Evolutionary conservation across 2,329 filamentous ascomycete species (phyloP).

Genomic region (Penicillium brevicompactum): DNA sequence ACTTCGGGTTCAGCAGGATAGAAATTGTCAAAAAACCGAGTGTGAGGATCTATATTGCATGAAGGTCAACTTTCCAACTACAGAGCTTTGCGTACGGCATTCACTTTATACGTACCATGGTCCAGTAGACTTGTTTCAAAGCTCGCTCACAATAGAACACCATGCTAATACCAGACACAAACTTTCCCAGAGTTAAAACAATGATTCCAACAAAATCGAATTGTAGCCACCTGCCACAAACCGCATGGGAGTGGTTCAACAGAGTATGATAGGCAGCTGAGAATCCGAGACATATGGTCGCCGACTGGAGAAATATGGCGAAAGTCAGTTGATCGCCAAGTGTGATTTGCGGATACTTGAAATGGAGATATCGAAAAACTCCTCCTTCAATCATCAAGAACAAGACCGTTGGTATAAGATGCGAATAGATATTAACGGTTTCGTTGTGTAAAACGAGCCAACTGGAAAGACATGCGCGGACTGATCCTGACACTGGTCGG

Average conservation of each 20-base stretch:
- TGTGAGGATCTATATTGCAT: slow-evolving; percentile 26
- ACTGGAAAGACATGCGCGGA: not conserved
- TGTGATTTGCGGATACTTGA: slow-evolving; percentile 12
- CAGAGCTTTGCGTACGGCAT: not conserved
- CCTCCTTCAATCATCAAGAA: slow-evolving; percentile 20
- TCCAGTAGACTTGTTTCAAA: slow-evolving; percentile 36
- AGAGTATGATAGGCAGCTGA: slow-evolving; percentile 37
- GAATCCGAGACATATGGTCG: slow-evolving; percentile 9
- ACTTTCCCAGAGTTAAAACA: slow-evolving; percentile 35
- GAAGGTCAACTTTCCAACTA: not conserved
- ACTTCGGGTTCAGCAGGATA: slow-evolving; percentile 37
- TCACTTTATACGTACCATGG: slow-evolving; percentile 31
- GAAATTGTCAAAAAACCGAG: slow-evolving; percentile 32
- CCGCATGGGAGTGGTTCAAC: slow-evolving; percentile 34
- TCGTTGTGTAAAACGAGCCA: slow-evolving; percentile 24
- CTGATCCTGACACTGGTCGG: not conserved
- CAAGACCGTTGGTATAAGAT: slow-evolving; percentile 25
- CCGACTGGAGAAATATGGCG: slow-evolving; percentile 18
- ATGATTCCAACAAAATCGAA: slow-evolving; percentile 39
- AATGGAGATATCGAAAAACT: slow-evolving; percentile 16
- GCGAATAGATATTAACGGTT: slow-evolving; percentile 26
- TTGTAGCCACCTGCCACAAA: slow-evolving; percentile 28
- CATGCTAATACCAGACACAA: slow-evolving; percentile 39
- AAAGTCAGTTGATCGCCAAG: slow-evolving; percentile 21
- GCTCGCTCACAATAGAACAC: slow-evolving; percentile 38